Evolutionary conservation across 2,329 filamentous ascomycete species (phyloP).

Genomic region (Phyllosticta citriasiana): DNA sequence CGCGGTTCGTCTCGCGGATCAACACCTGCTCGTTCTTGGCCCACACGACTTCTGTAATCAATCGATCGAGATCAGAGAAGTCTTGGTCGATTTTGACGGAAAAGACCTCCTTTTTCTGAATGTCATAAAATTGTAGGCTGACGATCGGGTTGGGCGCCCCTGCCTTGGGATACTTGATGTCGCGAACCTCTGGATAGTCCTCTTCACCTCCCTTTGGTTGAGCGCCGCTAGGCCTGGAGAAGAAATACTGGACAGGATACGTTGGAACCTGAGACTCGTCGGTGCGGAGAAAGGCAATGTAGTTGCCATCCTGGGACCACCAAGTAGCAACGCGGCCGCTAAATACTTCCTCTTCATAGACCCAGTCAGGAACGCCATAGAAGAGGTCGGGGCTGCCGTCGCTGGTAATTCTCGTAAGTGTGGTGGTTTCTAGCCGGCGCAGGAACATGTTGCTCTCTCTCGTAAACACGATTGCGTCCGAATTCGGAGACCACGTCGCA

Average conservation of each 20-base stretch:
- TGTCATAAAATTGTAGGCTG: constrained; percentile 78
- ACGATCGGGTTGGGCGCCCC: constrained; percentile 90
- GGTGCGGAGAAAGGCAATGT: constrained; percentile 82
- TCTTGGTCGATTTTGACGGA: constrained; percentile 65
- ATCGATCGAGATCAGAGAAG: constrained; percentile 69
- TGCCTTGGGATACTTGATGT: constrained; percentile 97
- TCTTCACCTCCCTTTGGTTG: constrained; percentile 62
- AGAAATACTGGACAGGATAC: constrained; percentile 87
- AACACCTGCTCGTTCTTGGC: constrained; percentile 69
- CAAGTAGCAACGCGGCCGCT: constrained; percentile 72
- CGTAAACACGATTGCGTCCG: constrained; percentile 82
- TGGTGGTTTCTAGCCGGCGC: constrained; percentile 51
- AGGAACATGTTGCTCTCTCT: constrained; percentile 84
- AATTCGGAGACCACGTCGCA: constrained; percentile 80
- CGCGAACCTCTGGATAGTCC: constrained; percentile 76
- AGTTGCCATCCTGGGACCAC: constrained; percentile 89
- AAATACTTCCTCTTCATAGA: constrained; percentile 85
- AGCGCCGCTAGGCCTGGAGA: constrained; percentile 72
- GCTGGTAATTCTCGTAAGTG: constrained; percentile 63
- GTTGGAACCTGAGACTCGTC: constrained; percentile 88
- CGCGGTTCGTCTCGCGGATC: constrained; percentile 85
- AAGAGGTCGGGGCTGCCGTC: constrained; percentile 86
- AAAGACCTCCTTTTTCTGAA: constrained; percentile 67
- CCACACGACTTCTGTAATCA: constrained; percentile 93
- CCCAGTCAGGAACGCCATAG: constrained; percentile 96